phyloP scores from a whole-genome alignment of 345 rosid genomes.

The Toxicodendron radicans region DNA sequence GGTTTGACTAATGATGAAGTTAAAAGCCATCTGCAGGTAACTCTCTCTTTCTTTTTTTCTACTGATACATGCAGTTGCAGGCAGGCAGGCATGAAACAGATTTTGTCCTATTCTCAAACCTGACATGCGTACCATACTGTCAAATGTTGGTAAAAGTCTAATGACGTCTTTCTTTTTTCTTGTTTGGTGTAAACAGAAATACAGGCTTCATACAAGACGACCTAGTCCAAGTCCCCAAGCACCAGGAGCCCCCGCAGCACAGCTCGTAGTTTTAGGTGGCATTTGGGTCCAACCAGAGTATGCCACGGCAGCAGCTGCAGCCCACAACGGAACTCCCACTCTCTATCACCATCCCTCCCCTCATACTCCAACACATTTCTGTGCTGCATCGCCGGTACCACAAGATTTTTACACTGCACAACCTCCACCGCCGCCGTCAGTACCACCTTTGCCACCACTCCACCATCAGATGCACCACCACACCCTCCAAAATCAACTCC shows the following conservation, averaged over 20 bases:
- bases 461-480: slow-evolving; percentile 47
- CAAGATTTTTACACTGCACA: slow-evolving; percentile 65
- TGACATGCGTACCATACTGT: slow-evolving; percentile 15
- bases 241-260: slow-evolving; percentile 56
- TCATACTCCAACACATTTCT: slow-evolving; percentile 65
- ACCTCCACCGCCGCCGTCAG: slow-evolving; percentile 12
- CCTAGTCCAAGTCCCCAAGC: slow-evolving; percentile 92
- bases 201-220: slow-evolving; percentile 94
- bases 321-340: slow-evolving; percentile 50
- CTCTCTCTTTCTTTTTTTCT: slow-evolving; percentile 7
- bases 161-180: neutral
- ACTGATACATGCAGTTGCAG: slow-evolving; percentile 8
- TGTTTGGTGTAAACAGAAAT: slow-evolving; percentile 56
- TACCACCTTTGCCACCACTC: slow-evolving; percentile 28
- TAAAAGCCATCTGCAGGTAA: slow-evolving; percentile 99
- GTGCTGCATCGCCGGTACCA: slow-evolving; percentile 55
- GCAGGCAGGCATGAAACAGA: slow-evolving; percentile 24
- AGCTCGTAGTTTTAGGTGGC: slow-evolving; percentile 81
- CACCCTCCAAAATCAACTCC: slow-evolving; percentile 56
- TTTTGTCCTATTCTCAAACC: slow-evolving; percentile 21
- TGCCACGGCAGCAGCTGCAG: slow-evolving; percentile 52
- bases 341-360: slow-evolving; percentile 61
- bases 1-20: slow-evolving; percentile 99
- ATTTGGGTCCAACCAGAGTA: slow-evolving; percentile 97
- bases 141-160: slow-evolving; percentile 1